Evolutionary conservation across 1,284 basidiomycete species (phyloP), one percentile per base, ranked within the genome.

Genomic region (Ceratobasidium sp.): DNA sequence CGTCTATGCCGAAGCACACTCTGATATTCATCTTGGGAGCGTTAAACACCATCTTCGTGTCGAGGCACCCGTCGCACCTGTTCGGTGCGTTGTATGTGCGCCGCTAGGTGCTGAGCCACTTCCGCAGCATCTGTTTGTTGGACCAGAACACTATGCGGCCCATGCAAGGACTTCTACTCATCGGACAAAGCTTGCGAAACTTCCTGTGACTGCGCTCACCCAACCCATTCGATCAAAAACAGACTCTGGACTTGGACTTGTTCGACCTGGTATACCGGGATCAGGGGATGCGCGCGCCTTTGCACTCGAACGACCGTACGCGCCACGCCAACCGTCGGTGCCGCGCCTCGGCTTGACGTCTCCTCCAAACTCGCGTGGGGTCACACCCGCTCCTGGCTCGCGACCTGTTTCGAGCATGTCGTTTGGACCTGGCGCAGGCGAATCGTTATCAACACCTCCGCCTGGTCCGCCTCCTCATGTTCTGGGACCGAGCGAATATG

Each of bases 31-130:
- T 45, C 54, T 48, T 19, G 69, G 56, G 5, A 72, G 69, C 57
- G 45, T 60, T 56, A 57, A 57, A 22, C 69, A 72, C 29, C 8
- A 56, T 4, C 56, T 72, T 2, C 69, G 69, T 56, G 69, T 72
- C 69, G 69, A 72, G n/a, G 69, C 56, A 22, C 69, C 69, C 29
- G 47, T 73, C 27, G 59, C 59, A n/a, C 69, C 69, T n/a, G 69
- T 73, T n/a, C 57, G 59, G 47, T 73, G 59, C 27, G 48, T 73
- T 24, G 57, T 73, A 14, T 73, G 69, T 27, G 27, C 56, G n/a
- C 59, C 69, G 29, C 56, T 73, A 3, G 45, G 45, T 19, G 45
- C 15, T n/a, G 56, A 31, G 19, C 45, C 69, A 1, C 14, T 33
- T 19, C 57, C 59, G 44, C 59, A 62, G 48, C 62, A 50, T 62